phyloP scores from a whole-genome alignment of 1,284 basidiomycete genomes.

The Stygiomarasmius scandens region DNA sequence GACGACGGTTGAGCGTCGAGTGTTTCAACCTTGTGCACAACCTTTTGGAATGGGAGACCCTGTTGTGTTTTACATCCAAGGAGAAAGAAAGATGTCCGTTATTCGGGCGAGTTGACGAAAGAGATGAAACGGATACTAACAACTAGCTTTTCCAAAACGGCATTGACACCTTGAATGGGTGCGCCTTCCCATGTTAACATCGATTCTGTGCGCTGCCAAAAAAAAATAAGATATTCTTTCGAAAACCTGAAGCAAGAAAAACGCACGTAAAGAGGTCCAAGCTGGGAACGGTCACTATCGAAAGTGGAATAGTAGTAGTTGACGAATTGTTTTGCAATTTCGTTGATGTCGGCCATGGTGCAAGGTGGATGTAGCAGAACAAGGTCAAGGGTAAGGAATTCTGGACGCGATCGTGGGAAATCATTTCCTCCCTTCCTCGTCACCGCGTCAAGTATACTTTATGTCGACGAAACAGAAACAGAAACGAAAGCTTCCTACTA shows the following conservation, averaged over 20 bases:
- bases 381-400: too few relatives aligned
- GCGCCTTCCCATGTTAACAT: constrained; percentile 90
- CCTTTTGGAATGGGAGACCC: constrained; percentile 81
- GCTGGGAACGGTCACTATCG: constrained; percentile 56
- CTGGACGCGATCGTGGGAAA: neutral
- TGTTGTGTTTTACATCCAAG: too few relatives aligned
- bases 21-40: constrained; percentile 84
- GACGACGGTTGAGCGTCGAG: constrained; percentile 90
- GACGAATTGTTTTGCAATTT: constrained; percentile 68
- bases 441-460: too few relatives aligned
- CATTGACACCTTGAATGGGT: constrained; percentile 58
- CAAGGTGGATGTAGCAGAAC: too few relatives aligned
- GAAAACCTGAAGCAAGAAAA: constrained; percentile 14
- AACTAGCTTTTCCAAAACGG: constrained; percentile 82
- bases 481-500: too few relatives aligned
- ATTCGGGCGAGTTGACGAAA: too few relatives aligned
- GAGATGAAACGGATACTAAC: constrained; percentile 51
- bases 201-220: constrained; percentile 83
- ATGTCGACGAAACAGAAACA: too few relatives aligned
- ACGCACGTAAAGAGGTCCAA: constrained; percentile 77
- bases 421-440: too few relatives aligned
- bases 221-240: too few relatives aligned
- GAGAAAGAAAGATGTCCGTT: too few relatives aligned
- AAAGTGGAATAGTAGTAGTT: constrained; percentile 80
- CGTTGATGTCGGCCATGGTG: constrained; percentile 80